Evolutionary conservation across 257 asterid genomes (phyloP).

Genomic region (Ilex aquifolium): DNA sequence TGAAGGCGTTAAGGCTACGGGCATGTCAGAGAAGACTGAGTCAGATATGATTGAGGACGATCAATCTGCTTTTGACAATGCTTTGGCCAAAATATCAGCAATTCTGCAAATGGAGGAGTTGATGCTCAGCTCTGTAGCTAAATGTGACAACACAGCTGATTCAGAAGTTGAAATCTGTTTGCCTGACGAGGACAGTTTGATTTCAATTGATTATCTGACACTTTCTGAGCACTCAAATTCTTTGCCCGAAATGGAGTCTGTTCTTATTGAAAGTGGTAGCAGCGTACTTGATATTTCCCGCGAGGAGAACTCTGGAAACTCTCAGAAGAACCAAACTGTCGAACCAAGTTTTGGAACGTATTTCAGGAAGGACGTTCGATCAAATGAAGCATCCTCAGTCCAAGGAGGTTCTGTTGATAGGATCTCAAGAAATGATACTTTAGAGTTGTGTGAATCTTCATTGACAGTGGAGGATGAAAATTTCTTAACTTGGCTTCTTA

Average conservation of each 20-base stretch:
- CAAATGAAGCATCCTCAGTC: slow-evolving; percentile 1
- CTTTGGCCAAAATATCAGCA: slow-evolving; percentile 48
- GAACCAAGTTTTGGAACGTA: slow-evolving; percentile 2
- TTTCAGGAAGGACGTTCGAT: slow-evolving; percentile 5
- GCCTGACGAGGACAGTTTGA: slow-evolving; percentile 41
- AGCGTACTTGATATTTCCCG: background rate
- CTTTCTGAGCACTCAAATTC: slow-evolving; percentile 15
- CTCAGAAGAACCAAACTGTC: slow-evolving; percentile 1
- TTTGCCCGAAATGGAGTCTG: slow-evolving; percentile 5
- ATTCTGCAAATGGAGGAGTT: slow-evolving; percentile 30
- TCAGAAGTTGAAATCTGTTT: slow-evolving; percentile 26
- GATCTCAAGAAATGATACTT: slow-evolving; percentile 8
- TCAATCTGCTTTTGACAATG: slow-evolving; percentile 31
- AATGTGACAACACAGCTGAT: slow-evolving; percentile 10
- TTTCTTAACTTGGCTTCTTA: slow-evolving; percentile 14
- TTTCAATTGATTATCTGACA: slow-evolving; percentile 21
- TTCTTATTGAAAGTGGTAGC: slow-evolving; percentile 3
- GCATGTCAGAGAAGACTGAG: slow-evolving; percentile 9
- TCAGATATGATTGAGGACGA: slow-evolving; percentile 21
- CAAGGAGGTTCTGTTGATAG: slow-evolving; percentile 20
- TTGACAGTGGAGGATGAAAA: slow-evolving; percentile 4
- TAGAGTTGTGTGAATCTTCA: slow-evolving; percentile 17
- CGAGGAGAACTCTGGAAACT: background rate
- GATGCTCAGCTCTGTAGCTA: slow-evolving; percentile 9
- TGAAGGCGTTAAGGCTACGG: slow-evolving; percentile 5